Evolutionary conservation across 1,139 yeast species (phyloP), one percentile per base, ranked within the genome.

Genomic region (Blastobotrys elegans): DNA sequence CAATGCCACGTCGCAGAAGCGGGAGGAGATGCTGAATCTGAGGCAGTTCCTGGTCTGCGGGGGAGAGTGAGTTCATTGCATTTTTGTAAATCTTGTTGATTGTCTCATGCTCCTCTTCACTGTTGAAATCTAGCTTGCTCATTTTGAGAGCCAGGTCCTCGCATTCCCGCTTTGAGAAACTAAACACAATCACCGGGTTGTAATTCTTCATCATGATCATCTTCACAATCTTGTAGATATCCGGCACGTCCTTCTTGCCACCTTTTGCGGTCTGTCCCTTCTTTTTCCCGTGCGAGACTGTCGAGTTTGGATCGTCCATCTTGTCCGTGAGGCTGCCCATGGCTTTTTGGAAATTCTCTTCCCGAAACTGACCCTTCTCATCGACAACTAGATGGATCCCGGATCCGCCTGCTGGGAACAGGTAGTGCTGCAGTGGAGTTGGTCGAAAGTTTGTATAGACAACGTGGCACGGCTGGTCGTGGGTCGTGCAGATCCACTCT

Each of bases 361-460:
- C 98, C 61, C 98, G 79, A 66, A 94, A 94, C 8, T 85, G 80
- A 35, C 97, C 90, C 71, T 92, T 90, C 70, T 94, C 99, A 63
- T 94, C 99, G 37, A 94, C 97, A 17, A 94, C 98, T 57, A 94
- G 75, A 66, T 92, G 96, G 51, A 94, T 94, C 49, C 98, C 99
- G 64, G 87, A 95, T 48, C 98, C 97, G 47, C 90, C 95, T 24
- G 96, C 95, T 18, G 98, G 98, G 72, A 92, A 94, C 51, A 92
- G 73, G 61, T 92, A 94, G 70, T 92, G 98, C 67, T 94, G 98
- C 56, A 94, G 74, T 2, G 99, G 99, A 10, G 98, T 94, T 22
- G 99, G 99, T 67, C 99, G 82, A 76, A 90, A 94, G 69, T 94
- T 96, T 1, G 99, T 94, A 66, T 92, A 94, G 21, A 94, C 98